Base-by-base conservation (phyloP, 1,139 yeast species). In the Geotrichum bryndzae region DNA sequence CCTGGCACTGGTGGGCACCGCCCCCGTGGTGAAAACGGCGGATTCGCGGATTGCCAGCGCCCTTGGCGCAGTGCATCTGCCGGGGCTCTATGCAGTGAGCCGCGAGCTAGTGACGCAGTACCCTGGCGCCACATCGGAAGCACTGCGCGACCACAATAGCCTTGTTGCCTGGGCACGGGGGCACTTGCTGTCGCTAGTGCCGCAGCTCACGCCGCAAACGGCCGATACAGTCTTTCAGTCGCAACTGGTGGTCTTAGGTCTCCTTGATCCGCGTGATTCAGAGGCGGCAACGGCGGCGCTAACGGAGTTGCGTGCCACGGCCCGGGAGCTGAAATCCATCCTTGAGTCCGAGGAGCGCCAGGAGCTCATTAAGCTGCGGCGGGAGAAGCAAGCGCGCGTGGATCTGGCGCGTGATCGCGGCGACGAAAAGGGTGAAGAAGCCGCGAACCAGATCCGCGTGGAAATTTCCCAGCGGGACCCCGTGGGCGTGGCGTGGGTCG, bases 401-500 rank as follows among this genome's bases (percentile, higher is more conserved):
- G 75, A 73, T 59, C 75, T 72, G 62, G 77, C 77, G 7, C 66
- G 66, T 29, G 74, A 70, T 59, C 66, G 67, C 56, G 75, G 70
- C 35, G 77, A 74, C 63, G 66, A 70, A 50, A 65, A 65, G 38
- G 77, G 74, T 5, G 72, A 70, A 35, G 67, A 72, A 33, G 64
- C 61, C 54, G 77, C 77, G 8, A 69, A 72, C 61, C 65, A 64
- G 29, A 72, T 71, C 58, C 67, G 64, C 50, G 73, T 74, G 50
- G 67, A 67, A 50, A 67, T 68, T 7, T 38, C 66, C 29, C 64
- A 67, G 25, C 68, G 68, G 23, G 72, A 73, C 35, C 67, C 67
- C 27, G 74, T 73, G 6, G 76, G 76, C 23, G 74, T 75, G 59
- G 76, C 76, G 5, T 75, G 78, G 78, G 72, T 75, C 54, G 75